Base-by-base conservation (phyloP, 495 filamentous ascomycete genomes). In the Patellaria atrata region DNA sequence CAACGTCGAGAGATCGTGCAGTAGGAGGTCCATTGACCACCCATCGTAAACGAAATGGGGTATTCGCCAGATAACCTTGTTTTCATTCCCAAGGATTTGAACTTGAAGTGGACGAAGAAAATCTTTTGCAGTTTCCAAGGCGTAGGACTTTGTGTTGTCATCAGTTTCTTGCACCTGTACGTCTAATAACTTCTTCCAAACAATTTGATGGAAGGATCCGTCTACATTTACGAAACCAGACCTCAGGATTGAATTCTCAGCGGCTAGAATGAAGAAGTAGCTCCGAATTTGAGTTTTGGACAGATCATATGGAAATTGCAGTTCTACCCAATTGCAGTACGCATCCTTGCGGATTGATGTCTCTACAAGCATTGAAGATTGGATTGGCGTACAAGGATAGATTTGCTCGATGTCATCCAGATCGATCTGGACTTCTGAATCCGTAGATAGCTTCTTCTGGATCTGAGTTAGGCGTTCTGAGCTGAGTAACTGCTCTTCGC, bases 1-100 rank as follows among this genome's bases (percentile, higher is more conserved):
- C 3, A 72, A 44, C 5, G 38, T 42, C 20, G 61, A 50, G 1
- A 91, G 60, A 46, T 87, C 79, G 3, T 61, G 56, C 14, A 82
- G 47, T 0, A 89, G 52, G 21, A 83, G 53, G 34, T 87, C 81
- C 47, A 80, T 64, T 4, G 78, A 81, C 82, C 82, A 91, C 4
- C 80, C 82, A 47, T 91, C 82, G 44, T 89, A 89, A 0, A 86
- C 49, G 0, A 77, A 70, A 55, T 91, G 82, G 41, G 87, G 77
- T 19, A 91, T 65, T 23, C 65, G 64, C 6, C 60, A 27, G 7
- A 57, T 26, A 6, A 77, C 25, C 3, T 39, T 39, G 1, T 48
- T 36, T 3, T 35, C 24, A 15, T 29, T 42, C 8, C 43, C 34
- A 4, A 52, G 43, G 1, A 83, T 49, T 29, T 73, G 64, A 7